phyloP scores from a whole-genome alignment of 108 stramenopile species.

The Skeletonema menzelii region DNA sequence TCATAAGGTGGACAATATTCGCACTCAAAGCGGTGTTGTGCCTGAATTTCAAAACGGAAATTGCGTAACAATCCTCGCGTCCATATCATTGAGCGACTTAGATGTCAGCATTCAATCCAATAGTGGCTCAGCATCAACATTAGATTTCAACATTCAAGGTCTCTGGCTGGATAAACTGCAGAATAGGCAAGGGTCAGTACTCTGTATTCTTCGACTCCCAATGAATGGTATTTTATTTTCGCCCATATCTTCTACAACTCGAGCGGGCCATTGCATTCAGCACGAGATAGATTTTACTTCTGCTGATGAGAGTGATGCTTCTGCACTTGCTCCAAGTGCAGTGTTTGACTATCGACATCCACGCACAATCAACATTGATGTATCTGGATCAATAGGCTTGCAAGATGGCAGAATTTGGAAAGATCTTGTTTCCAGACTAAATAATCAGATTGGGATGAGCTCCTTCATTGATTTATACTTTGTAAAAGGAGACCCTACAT shows the following conservation, averaged over 20 bases:
- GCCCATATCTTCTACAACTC: conserved; percentile 6
- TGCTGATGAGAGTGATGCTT: not conserved
- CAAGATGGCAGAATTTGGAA: conserved; percentile 28
- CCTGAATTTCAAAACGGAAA: conserved; percentile 30
- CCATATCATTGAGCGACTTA: conserved; percentile 23
- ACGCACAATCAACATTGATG: conserved; percentile 31
- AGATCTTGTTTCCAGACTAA: conserved; percentile 27
- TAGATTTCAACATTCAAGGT: conserved; percentile 41
- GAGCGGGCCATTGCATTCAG: conserved; percentile 29
- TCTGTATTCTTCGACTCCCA: conserved; percentile 33
- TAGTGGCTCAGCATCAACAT: not conserved
- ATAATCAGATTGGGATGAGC: conserved; percentile 21
- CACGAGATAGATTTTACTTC: conserved; percentile 32
- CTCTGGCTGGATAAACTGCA: conserved; percentile 11
- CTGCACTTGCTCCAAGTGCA: conserved; percentile 19
- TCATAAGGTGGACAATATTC: conserved; percentile 7
- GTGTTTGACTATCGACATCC: conserved; percentile 46
- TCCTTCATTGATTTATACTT: conserved; percentile 42
- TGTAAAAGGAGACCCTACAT: conserved; percentile 25
- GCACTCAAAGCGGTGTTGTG: conserved; percentile 37
- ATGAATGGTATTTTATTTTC: conserved; percentile 14
- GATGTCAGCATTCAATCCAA: conserved; percentile 1
- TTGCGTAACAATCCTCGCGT: conserved; percentile 45
- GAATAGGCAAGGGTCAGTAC: conserved; percentile 27
- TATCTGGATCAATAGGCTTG: conserved; percentile 5